Base-by-base conservation (phyloP, 352 stramenopile species). In the Phytophthora brassicae region DNA sequence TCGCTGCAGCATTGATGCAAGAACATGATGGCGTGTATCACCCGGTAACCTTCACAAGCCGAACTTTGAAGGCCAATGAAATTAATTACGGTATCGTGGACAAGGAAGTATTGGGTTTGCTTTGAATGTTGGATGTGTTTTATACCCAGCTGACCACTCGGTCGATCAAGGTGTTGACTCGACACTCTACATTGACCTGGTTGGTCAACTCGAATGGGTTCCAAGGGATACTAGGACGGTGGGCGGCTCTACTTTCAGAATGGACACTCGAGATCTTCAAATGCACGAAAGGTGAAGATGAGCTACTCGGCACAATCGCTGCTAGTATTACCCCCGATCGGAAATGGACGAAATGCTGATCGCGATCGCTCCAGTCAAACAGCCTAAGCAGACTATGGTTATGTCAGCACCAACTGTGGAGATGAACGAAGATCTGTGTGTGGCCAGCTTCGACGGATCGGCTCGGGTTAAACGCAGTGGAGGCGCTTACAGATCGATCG, bases 41-140 rank as follows among this genome's bases (percentile, higher is more conserved):
- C 5, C 62, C 49, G 4, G 54, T 70, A 17, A 47, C 9, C 7
- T 70, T 70, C 26, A 20, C 28, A 0, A 66, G 56, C 22, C 55
- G 55, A 0, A 56, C 48, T 3, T 26, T 70, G 29, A 70, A 70
- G 44, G 13, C 26, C 2, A 66, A 59, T 41, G 62, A 66, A 17
- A 5, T 66, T 2, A 58, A 49, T n/a, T 63, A 70, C 26, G 31
- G 35, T 11, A 28, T 52, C 6, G 48, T 50, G 3, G 61, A 64
- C 39, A 64, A 64, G 26, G 48, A 65, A 28, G 41, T 54, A 0
- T 12, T 64, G 5, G 54, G 31, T 0, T 41, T 56, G 17, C 31
- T 64, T 2, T 33, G 39, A 0, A 38, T 64, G 2, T 22, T 70
- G 19, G 38, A 54, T 41, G n/a, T 46, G 0, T 49, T 33, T 20